These are phyloP conservation scores for Cladophialophora immunda DNA, from an alignment of 2,329 filamentous ascomycete species.

Conservation along the genomic window DNA sequence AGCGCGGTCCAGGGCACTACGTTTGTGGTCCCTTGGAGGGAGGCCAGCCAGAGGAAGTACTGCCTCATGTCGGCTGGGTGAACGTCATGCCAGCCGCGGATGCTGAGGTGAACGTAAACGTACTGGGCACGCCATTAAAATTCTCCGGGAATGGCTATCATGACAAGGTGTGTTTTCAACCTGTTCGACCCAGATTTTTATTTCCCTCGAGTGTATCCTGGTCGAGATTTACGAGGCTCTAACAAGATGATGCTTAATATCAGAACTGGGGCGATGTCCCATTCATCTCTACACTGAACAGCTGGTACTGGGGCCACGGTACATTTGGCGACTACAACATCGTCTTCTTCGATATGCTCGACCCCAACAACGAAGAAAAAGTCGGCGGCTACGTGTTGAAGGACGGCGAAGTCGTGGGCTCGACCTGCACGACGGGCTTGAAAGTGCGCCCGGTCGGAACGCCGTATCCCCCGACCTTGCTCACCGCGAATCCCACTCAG, in stretches of 20 bases:
- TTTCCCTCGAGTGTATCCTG: no score
- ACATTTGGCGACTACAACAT: slow-evolving; percentile 53
- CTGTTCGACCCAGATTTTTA: no score
- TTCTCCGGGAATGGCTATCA: slow-evolving; percentile 56
- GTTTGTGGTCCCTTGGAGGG: slow-evolving; percentile 39
- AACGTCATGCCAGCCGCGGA: slow-evolving; percentile 49
- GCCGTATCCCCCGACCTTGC: slow-evolving; percentile 37
- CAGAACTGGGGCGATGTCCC: slow-evolving; percentile 56
- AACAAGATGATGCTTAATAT: no score
- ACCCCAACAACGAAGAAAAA: slow-evolving; percentile 41
- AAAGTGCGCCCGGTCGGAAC: slow-evolving; percentile 31
- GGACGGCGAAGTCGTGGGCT: slow-evolving; percentile 42
- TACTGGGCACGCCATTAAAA: slow-evolving; percentile 44
- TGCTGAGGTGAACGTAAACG: slow-evolving; percentile 44
- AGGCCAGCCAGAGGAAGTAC: slow-evolving; percentile 40
- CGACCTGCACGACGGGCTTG: slow-evolving; percentile 43
- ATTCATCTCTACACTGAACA: slow-evolving; percentile 45
- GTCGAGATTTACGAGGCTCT: no score
- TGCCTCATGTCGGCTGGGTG: slow-evolving; percentile 51
- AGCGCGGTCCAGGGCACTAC: slow-evolving; percentile 41
- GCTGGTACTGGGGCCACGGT: slow-evolving; percentile 59
- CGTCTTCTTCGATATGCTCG: slow-evolving; percentile 54
- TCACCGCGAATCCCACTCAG: slow-evolving; percentile 6
- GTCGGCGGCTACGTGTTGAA: slow-evolving; percentile 46
- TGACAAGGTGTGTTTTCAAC: no score